Evolutionary conservation across 2,329 filamentous ascomycete genomes (phyloP).

Genomic region (Claviceps arundinis): DNA sequence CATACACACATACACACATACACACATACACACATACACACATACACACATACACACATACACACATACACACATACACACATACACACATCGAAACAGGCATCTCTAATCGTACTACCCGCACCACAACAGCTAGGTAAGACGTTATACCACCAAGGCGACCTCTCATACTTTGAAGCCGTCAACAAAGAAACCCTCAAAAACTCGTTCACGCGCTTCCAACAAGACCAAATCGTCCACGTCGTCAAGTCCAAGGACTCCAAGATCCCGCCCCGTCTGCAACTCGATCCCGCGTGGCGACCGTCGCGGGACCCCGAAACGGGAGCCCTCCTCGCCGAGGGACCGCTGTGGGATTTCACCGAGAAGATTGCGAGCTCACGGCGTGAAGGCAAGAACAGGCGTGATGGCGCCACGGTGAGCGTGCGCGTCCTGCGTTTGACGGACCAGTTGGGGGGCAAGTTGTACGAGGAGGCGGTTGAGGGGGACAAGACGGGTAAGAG

Average conservation of each 20-base stretch:
- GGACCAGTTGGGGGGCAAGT: slow-evolving; percentile 53
- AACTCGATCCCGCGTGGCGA: slow-evolving; percentile 62
- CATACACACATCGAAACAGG: not conserved
- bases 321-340: slow-evolving; percentile 51
- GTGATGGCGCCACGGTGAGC: slow-evolving; percentile 84
- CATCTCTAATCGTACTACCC: slow-evolving; percentile 5
- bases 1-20: too few relatives aligned
- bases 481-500: slow-evolving; percentile 22
- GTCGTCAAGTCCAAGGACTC: slow-evolving; percentile 55
- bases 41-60: not conserved
- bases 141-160: slow-evolving; percentile 93
- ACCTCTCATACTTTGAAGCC: slow-evolving; percentile 92
- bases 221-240: slow-evolving; percentile 79
- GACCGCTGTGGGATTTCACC: slow-evolving; percentile 81
- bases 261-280: slow-evolving; percentile 48
- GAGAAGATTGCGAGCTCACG: slow-evolving; percentile 73
- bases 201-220: slow-evolving; percentile 78
- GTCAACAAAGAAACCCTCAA: slow-evolving; percentile 97
- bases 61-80: not conserved
- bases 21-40: not conserved
- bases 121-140: slow-evolving; percentile 57
- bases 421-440: slow-evolving; percentile 66
- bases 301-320: slow-evolving; percentile 50
- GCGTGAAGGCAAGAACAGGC: slow-evolving; percentile 85
- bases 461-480: slow-evolving; percentile 49